Conservation (phyloP, 495 filamentous ascomycete species). For the Penicillium nucicola region DNA sequence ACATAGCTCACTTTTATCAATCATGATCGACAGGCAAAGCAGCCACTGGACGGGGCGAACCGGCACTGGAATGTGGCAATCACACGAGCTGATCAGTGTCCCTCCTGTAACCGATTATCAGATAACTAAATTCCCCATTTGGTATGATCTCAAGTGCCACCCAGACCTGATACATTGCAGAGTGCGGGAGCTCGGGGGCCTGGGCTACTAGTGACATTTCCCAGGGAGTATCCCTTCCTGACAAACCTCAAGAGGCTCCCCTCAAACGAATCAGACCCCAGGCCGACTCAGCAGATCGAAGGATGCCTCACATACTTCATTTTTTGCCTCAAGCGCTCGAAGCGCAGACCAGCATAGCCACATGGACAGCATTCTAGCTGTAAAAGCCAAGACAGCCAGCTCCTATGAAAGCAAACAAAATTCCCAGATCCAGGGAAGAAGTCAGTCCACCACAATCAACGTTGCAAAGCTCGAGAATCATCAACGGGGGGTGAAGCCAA, state of each 20-base stretch:
- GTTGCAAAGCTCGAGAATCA: no score
- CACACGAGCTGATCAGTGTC: background rate
- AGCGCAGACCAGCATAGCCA: no score
- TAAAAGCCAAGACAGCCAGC: no score
- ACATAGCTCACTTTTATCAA: conserved; percentile 6
- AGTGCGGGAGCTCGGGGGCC: conserved; percentile 2
- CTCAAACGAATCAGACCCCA: background rate
- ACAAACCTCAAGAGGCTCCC: background rate
- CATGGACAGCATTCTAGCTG: no score
- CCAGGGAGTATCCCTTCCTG: conserved; percentile 7
- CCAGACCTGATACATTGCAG: background rate
- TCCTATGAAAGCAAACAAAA: no score
- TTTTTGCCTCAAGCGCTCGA: no score
- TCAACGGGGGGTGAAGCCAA: background rate
- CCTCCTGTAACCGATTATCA: conserved; percentile 1
- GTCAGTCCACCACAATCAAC: no score
- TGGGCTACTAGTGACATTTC: conserved; percentile 5
- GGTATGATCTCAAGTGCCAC: background rate
- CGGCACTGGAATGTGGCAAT: conserved; percentile 17
- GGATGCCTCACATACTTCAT: no score
- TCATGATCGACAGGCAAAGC: conserved; percentile 7
- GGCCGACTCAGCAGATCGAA: background rate
- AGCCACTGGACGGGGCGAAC: conserved; percentile 11
- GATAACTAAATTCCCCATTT: background rate
- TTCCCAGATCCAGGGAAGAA: no score